Evolutionary conservation across 495 filamentous ascomycete genomes (phyloP), one percentile per base, ranked within the genome.

Genomic region (Darksidea phi): DNA sequence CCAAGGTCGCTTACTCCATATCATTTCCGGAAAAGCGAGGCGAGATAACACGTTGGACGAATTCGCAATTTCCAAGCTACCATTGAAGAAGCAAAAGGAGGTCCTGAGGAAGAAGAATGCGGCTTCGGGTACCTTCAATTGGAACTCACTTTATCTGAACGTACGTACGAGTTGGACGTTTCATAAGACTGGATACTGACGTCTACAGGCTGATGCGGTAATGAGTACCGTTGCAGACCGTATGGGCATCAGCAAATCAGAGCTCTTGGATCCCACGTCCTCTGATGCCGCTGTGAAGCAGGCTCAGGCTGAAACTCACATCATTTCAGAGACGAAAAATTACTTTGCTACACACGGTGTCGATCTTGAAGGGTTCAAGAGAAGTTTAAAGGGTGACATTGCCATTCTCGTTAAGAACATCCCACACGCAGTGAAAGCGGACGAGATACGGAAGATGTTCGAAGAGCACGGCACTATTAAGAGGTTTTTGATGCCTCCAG

Each of bases 111-210:
- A 88, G 72, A 78, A 84, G 38, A 84, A 88, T 54, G 88, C 91
- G 24, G 80, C 88, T 13, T 85, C 85, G 6, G 85, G 81, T 7
- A 82, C 82, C 10, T 96, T 96, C 74, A 96, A 89, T 71, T 98
- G 94, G 95, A 98, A 97, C 76, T 91, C 91, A 15, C 78, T 98
- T 45, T 97, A 94, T 73, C 94, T 98, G 91, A 97, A 87, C 74
- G 90, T 95, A 76, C 76, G 80, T 76, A 4, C 25, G 18, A 32
- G 26, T 24, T 67, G 26, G n/a, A 32, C 1, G 1, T 2, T 59
- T 8, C 17, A 38, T 28, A 28, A 6, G 11, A 26, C 1, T n/a
- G 17, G 47, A 56, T 37, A 66, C 75, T 77, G 66, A 77, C 50
- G 34, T 21, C n/a, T 45, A 24, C n/a, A 87, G 84, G 72, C 81